phyloP scores from a whole-genome alignment of 2,329 filamentous ascomycete species.

The Scedosporium apiospermum region DNA sequence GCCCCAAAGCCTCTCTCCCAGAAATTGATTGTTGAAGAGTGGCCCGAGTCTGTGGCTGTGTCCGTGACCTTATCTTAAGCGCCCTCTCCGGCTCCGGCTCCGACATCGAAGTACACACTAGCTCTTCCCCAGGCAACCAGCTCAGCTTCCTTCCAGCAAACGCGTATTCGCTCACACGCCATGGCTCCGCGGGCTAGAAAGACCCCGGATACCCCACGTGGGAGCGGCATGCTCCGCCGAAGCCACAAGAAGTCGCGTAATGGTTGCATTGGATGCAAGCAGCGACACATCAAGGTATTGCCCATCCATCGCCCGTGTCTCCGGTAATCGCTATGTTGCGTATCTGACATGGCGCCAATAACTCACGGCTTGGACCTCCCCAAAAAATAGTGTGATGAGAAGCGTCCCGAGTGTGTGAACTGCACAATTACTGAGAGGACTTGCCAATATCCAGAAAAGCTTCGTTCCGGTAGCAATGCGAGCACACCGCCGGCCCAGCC shows the following conservation, averaged over 20 bases:
- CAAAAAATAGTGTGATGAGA: slow-evolving; percentile 17
- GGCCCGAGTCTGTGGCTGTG: too few species aligned
- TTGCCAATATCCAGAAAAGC: slow-evolving; percentile 14
- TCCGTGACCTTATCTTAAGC: too few species aligned
- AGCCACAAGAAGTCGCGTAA: slow-evolving; percentile 22
- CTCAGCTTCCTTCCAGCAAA: too few species aligned
- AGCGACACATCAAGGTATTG: slow-evolving; percentile 21
- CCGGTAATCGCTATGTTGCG: neutral
- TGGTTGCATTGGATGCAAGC: slow-evolving; percentile 22
- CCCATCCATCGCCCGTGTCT: neutral
- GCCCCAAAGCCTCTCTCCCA: too few species aligned
- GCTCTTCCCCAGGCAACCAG: too few species aligned
- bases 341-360: neutral
- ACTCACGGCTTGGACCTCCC: too few species aligned
- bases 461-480: neutral
- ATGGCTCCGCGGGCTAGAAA: neutral
- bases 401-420: slow-evolving; percentile 17
- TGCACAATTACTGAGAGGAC: slow-evolving; percentile 17
- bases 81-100: too few species aligned
- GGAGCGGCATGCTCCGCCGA: slow-evolving; percentile 12
- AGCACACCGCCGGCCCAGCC: slow-evolving; percentile 2
- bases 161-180: too few species aligned
- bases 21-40: too few species aligned
- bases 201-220: neutral
- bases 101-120: too few species aligned